Evolutionary conservation across 2,329 filamentous ascomycete species (phyloP).

Genomic region (Tolypocladium endophyticum): DNA sequence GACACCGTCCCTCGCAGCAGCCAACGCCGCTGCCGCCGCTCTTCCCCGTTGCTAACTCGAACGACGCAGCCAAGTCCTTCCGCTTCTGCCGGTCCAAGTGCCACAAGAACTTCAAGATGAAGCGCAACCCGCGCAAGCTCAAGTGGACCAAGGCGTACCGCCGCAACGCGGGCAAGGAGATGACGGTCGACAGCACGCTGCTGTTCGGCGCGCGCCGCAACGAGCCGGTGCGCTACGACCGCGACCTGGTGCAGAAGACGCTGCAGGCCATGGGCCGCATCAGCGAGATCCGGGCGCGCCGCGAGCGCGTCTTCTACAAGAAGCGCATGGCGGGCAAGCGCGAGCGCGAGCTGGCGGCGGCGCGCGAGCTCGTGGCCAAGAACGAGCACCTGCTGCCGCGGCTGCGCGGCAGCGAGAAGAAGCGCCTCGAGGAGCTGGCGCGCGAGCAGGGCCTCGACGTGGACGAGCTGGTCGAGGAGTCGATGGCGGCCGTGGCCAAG

Average conservation of each 20-base stretch:
- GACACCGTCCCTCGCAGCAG: slow-evolving; percentile 4
- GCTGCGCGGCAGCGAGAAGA: slow-evolving; percentile 53
- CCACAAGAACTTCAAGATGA: slow-evolving; percentile 82
- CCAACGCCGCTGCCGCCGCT: not conserved
- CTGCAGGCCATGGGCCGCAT: slow-evolving; percentile 88
- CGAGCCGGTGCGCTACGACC: slow-evolving; percentile 90
- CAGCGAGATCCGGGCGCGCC: slow-evolving; percentile 68
- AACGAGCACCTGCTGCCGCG: slow-evolving; percentile 85
- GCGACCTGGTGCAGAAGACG: slow-evolving; percentile 78
- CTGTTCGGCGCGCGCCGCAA: slow-evolving; percentile 90
- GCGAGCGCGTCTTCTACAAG: slow-evolving; percentile 91
- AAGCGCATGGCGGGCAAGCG: slow-evolving; percentile 86
- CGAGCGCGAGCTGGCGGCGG: slow-evolving; percentile 65
- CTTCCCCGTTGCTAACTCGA: not conserved
- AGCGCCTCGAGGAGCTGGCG: slow-evolving; percentile 44
- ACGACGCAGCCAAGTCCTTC: slow-evolving; percentile 33
- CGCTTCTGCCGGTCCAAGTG: slow-evolving; percentile 51
- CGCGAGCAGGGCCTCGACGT: slow-evolving; percentile 34
- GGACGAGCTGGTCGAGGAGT: slow-evolving; percentile 31
- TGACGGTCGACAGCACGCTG: slow-evolving; percentile 90
- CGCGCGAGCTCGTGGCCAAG: slow-evolving; percentile 81
- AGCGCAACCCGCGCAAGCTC: slow-evolving; percentile 92
- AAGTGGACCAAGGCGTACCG: slow-evolving; percentile 96
- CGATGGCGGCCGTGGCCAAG: slow-evolving; percentile 12
- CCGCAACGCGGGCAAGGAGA: slow-evolving; percentile 65